phyloP scores from a whole-genome alignment of 257 asterid genomes.

The Solanum sejunctum region DNA sequence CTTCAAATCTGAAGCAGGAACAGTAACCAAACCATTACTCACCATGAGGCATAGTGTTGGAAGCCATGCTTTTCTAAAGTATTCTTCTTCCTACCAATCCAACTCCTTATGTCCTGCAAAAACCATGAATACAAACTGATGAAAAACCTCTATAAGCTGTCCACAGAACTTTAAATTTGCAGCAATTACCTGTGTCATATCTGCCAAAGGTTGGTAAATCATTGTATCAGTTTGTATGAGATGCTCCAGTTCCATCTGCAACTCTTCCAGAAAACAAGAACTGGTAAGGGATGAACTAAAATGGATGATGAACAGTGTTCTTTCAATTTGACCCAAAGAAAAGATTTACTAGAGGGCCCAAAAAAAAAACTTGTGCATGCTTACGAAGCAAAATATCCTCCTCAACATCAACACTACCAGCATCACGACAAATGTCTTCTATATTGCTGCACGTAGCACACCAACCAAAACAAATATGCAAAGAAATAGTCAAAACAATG shows the following conservation, averaged over 20 bases:
- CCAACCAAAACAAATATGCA: slow-evolving; percentile 9
- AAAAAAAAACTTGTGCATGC: slow-evolving; percentile 11
- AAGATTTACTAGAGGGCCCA: not conserved
- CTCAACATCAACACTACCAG: slow-evolving; percentile 76
- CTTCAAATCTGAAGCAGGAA: not conserved
- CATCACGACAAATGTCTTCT: slow-evolving; percentile 94
- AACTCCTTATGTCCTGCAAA: slow-evolving; percentile 60
- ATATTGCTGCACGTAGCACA: slow-evolving; percentile 47
- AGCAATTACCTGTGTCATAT: slow-evolving; percentile 62
- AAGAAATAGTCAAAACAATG: not conserved
- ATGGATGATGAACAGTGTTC: not conserved
- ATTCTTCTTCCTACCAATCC: slow-evolving; percentile 52
- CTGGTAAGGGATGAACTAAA: slow-evolving; percentile 5
- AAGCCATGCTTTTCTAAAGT: slow-evolving; percentile 50
- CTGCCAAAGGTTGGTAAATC: slow-evolving; percentile 79
- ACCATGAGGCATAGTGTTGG: slow-evolving; percentile 62
- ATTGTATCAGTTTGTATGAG: slow-evolving; percentile 33
- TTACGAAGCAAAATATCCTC: slow-evolving; percentile 71
- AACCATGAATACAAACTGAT: not conserved
- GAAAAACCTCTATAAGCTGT: not conserved
- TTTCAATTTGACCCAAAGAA: not conserved
- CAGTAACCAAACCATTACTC: slow-evolving; percentile 13
- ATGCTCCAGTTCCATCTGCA: slow-evolving; percentile 65
- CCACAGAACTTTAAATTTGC: not conserved
- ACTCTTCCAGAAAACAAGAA: slow-evolving; percentile 31